A percentile compares a stretch with the other conserved stretches of the same genome.
Conservation (phyloP, 2,329 filamentous ascomycete species). For the Byssoonygena ceratinophila region DNA sequence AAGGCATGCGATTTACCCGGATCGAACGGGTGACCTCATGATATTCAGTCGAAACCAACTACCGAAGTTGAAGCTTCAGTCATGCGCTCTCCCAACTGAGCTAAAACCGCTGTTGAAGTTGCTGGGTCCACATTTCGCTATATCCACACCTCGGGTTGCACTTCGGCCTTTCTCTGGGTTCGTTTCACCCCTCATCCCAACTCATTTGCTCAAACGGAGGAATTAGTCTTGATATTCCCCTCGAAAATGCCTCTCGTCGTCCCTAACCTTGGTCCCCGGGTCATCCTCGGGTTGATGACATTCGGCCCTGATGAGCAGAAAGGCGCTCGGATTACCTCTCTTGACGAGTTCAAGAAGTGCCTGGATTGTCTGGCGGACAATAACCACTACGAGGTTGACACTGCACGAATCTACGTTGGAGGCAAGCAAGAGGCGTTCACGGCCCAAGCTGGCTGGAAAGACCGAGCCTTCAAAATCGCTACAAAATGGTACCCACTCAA, state of each 20-base stretch:
- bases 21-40: slow-evolving; percentile 10
- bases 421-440: slow-evolving; percentile 72
- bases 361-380: slow-evolving; percentile 67
- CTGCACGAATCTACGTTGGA: slow-evolving; percentile 62
- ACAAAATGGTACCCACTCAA: slow-evolving; percentile 63
- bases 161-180: no score
- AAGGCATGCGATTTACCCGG: slow-evolving; percentile 8
- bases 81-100: slow-evolving; percentile 10
- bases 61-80: slow-evolving; percentile 7
- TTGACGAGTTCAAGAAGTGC: slow-evolving; percentile 59
- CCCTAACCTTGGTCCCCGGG: slow-evolving; percentile 46
- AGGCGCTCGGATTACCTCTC: slow-evolving; percentile 61
- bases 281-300: slow-evolving; percentile 81
- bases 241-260: slow-evolving; percentile 19
- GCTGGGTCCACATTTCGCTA: no score
- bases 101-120: background rate
- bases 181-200: background rate
- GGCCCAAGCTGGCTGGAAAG: slow-evolving; percentile 62
- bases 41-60: background rate
- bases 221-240: background rate
- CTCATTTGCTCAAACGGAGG: background rate
- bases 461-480: slow-evolving; percentile 64
- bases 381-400: slow-evolving; percentile 78
- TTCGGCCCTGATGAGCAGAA: slow-evolving; percentile 55
- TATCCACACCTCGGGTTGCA: no score